phyloP scores from a whole-genome alignment of 441 rosid species.

The Populus tomentosa region DNA sequence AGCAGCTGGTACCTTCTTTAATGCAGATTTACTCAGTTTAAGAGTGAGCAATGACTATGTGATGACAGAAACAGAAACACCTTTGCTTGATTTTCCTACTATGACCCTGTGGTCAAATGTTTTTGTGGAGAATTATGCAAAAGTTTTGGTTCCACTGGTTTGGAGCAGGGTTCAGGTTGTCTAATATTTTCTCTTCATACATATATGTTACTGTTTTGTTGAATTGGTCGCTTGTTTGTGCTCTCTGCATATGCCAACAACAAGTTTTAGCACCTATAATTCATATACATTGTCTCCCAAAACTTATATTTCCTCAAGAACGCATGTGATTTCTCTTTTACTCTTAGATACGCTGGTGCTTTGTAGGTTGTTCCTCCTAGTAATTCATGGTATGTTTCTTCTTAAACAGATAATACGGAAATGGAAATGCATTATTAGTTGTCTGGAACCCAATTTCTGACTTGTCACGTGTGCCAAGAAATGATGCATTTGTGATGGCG shows the following conservation, averaged over 20 bases:
- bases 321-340: neutral
- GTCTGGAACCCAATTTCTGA: neutral
- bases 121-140: slow-evolving; percentile 87
- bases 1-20: slow-evolving; percentile 96
- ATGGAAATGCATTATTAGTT: neutral
- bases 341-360: neutral
- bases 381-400: neutral
- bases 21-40: slow-evolving; percentile 80
- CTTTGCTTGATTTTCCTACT: slow-evolving; percentile 91
- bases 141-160: slow-evolving; percentile 88
- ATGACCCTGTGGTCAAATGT: slow-evolving; percentile 89
- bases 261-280: neutral
- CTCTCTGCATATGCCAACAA: neutral
- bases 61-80: slow-evolving; percentile 93
- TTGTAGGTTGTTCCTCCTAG: neutral
- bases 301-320: neutral
- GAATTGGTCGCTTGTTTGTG: neutral
- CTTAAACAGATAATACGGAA: neutral
- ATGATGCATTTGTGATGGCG: neutral
- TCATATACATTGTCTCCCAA: slow-evolving; percentile 4
- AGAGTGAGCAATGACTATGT: slow-evolving; percentile 84
- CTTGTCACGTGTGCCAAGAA: neutral
- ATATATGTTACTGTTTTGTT: slow-evolving; percentile 7
- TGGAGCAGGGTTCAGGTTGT: slow-evolving; percentile 98
- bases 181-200: slow-evolving; percentile 6